Conservation (phyloP, 768 basidiomycete genomes). For the Leccinum uliginosum region DNA sequence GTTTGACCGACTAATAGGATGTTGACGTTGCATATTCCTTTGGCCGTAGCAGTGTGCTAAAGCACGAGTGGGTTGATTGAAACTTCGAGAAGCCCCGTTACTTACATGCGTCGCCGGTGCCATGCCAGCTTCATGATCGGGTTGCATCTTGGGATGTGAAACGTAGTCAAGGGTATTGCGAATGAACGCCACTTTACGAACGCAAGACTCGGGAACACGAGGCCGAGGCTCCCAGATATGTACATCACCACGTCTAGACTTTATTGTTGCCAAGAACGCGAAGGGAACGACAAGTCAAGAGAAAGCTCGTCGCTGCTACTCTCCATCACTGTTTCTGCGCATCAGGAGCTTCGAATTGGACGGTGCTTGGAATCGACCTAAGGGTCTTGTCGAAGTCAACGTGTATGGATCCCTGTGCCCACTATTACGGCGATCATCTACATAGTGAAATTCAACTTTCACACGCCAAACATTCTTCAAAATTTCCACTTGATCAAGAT, state of each 20-base stretch:
- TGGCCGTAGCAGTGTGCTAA: background rate
- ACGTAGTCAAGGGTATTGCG: constrained; percentile 2
- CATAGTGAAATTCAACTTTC: no score
- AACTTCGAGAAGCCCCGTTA: background rate
- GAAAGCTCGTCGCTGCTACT: no score
- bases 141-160: background rate
- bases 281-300: background rate
- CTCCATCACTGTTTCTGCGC: background rate
- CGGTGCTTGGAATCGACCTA: background rate
- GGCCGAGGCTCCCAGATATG: constrained; percentile 19
- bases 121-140: background rate
- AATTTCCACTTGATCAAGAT: no score
- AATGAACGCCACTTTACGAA: constrained; percentile 4
- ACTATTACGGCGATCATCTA: background rate
- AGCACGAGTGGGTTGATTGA: background rate
- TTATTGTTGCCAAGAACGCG: background rate
- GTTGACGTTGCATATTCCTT: constrained; percentile 1
- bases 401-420: background rate
- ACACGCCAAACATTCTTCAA: no score
- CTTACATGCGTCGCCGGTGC: constrained; percentile 5
- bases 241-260: background rate
- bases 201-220: constrained; percentile 12
- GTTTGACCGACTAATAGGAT: constrained; percentile 26
- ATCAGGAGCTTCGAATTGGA: background rate
- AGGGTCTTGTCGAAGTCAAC: background rate